Base-by-base conservation (phyloP, 768 basidiomycete species). In the Suillus paluster region DNA sequence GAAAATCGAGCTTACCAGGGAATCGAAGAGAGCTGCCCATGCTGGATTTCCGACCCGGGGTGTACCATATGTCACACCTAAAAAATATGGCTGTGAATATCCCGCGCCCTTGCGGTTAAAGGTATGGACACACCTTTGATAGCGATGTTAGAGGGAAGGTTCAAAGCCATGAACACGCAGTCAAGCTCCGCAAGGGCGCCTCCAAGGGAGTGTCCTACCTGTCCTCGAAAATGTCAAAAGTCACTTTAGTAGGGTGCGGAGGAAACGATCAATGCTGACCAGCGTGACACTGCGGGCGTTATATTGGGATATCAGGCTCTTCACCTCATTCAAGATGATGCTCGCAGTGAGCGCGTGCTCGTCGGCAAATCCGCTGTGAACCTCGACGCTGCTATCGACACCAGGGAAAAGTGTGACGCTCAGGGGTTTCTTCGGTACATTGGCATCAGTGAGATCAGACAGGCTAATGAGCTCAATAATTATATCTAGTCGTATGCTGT, bases 321-420 rank as follows among this genome's bases (percentile, higher is more conserved):
- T 76, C 33, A 83, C 80, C 46, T 82, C 79, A 2, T 74, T 60
- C 27, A 86, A 74, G 44, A 87, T 82, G 19, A 71, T 64, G 1
- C 68, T 38, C 0, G 84, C 85, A 1, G 81, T 85, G 60, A 73
- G 58, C 1, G 83, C 80, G 44, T 88, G 86, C 54, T 79, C 78
- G 42, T 80, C 68, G 2, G 80, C 76, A 70, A 88, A 89, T 5
- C 88, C 87, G 41, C 78, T 75, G 66, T 85, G 87, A 19, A 82
- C 85, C 60, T 70, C 65, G 21, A 85, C 80, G 39, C 60, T 71
- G 19, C 70, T 71, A 34, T 78, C 67, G 15, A 86, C 70, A 1
- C 85, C 86, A 2, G 87, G 87, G 75, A 88, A 89, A 8, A 88
- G 78, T 0, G 71, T 70, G 1, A 78, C 33, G 66, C 84, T 71